phyloP scores from a whole-genome alignment of 148 eudicot species.

The Beta vulgaris region DNA sequence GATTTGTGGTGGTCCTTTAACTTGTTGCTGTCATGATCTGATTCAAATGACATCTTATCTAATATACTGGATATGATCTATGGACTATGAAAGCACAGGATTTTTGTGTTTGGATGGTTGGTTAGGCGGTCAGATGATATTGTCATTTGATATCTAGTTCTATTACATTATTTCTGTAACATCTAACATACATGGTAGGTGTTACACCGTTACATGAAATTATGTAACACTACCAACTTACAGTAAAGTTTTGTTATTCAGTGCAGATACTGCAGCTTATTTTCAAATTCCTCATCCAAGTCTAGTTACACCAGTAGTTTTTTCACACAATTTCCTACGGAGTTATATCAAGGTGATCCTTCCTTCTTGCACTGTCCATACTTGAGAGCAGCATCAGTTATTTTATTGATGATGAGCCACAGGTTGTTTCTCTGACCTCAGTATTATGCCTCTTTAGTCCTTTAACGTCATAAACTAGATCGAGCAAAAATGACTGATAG shows the following conservation, averaged over 20 bases:
- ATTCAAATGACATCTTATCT: neutral
- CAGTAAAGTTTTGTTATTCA: neutral
- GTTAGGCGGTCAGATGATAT: no score
- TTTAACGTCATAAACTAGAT: conserved; percentile 2
- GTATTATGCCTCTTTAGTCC: neutral
- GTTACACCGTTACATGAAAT: neutral
- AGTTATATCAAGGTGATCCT: conserved; percentile 5
- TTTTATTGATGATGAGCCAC: neutral
- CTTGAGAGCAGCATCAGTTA: neutral
- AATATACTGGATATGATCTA: no score
- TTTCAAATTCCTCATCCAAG: neutral
- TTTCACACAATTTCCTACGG: neutral
- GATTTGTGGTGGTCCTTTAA: neutral
- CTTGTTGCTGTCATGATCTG: neutral
- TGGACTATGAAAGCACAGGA: neutral
- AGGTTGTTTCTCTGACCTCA: conserved; percentile 7
- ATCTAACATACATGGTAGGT: neutral
- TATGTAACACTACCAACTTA: neutral
- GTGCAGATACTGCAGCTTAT: conserved; percentile 1
- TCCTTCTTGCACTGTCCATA: neutral
- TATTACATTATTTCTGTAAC: no score
- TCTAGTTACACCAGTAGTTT: neutral
- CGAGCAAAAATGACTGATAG: neutral
- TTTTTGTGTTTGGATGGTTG: neutral
- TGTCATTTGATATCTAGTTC: neutral